phyloP scores from a whole-genome alignment of 208 protist genomes.

The Wallacemonas sp. region DNA sequence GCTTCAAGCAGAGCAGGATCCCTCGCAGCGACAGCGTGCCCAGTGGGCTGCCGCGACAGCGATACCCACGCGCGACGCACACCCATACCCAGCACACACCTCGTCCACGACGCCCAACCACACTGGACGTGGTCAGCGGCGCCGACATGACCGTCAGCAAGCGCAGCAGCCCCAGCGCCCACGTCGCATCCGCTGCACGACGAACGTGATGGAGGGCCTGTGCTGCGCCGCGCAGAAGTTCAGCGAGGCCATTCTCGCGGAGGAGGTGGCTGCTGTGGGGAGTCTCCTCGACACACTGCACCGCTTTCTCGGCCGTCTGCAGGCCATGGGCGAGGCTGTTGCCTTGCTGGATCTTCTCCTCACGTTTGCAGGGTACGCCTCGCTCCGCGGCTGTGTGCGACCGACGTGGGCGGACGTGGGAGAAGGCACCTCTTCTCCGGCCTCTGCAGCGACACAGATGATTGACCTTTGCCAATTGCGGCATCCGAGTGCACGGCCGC shows the following conservation, averaged over 20 bases:
- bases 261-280: conserved; percentile 55
- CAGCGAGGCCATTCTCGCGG: conserved; percentile 60
- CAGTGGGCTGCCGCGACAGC: conserved; percentile 4
- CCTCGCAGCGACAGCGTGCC: neutral
- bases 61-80: neutral
- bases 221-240: conserved; percentile 58
- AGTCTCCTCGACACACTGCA: conserved; percentile 59
- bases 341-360: conserved; percentile 90
- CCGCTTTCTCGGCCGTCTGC: conserved; percentile 65
- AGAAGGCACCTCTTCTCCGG: conserved; percentile 13
- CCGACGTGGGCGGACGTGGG: conserved; percentile 28
- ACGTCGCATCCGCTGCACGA: conserved; percentile 71
- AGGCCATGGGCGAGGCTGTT: conserved; percentile 83
- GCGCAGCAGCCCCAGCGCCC: neutral
- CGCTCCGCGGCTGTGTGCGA: conserved; percentile 43
- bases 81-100: neutral
- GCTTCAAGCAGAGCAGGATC: neutral
- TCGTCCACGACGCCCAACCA: too few species aligned
- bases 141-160: conserved; percentile 16
- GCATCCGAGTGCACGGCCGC: conserved; percentile 1
- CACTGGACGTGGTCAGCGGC: neutral
- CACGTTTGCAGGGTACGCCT: conserved; percentile 61
- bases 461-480: neutral
- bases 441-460: neutral
- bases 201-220: conserved; percentile 65